Evolutionary conservation across 495 filamentous ascomycete genomes (phyloP), one percentile per base, ranked within the genome.

Genomic region (Talaromyces adpressus): DNA sequence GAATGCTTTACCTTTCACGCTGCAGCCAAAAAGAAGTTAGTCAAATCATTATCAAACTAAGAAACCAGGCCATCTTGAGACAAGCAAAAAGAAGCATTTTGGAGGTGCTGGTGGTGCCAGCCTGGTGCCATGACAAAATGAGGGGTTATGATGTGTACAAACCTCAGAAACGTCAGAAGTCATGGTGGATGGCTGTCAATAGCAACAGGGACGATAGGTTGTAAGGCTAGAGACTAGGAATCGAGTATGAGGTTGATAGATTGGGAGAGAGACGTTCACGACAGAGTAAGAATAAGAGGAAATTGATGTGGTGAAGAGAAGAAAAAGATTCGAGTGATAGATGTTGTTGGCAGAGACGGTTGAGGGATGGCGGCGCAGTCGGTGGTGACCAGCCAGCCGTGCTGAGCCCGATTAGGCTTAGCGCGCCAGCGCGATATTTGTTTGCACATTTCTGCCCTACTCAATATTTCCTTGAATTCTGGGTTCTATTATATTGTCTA

Each of bases 1-100:
- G 16, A 8, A 16, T 22, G 59, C 34, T 29, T 75, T 85, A 96
- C 92, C 89, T 95, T 79, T 96, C 92, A 82, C 92, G 91, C 92
- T 85, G 76, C 73, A 77, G 73, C 62, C 65, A 63, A 61, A 62
- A 61, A 57, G 20, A 39, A 60, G 58, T 60, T 22, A 60, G 58
- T 45, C 51, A 54, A 29, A 54, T 29, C 9, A 29, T 54, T 18
- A 23, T 54, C 51, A 3, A 27, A 54, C 3, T 20, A 0, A n/a
- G 2, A 27, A 27, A 29, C 6, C 6, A 58, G 14, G 14, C 1
- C 14, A 20, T 20, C 1, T 8, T 29, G 23, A 23, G 27, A 2
- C 54, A 36, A 27, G 27, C 27, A 27, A 22, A 20, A 18, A 36
- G 0, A 14, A 36, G 56, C 56, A 58, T 58, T 14, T 27, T 36